Base-by-base conservation (phyloP, 2,329 filamentous ascomycete genomes). In the Fusarium citri region DNA sequence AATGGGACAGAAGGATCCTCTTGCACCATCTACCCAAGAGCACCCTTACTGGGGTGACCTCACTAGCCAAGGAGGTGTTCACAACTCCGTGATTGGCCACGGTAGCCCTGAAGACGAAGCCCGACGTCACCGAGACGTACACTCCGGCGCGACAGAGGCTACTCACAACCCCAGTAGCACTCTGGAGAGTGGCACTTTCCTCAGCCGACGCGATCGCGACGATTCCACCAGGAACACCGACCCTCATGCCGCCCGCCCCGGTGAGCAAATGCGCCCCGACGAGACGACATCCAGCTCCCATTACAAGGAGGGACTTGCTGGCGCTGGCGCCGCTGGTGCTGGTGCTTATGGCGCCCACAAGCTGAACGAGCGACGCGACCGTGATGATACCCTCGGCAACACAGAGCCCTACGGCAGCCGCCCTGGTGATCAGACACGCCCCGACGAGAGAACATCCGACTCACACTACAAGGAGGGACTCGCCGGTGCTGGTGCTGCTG, bases 41-140 rank as follows among this genome's bases (percentile, higher is more conserved):
- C 49, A 68, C 37, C 71, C 71, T 2, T 73, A 73, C 40, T 73
- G 71, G 71, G 71, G 71, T 7, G 63, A 70, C 5, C 47, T 73
- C 4, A 55, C 71, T 5, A 55, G 58, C 14, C 9, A 23, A 15
- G 60, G 23, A 15, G 62, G 62, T 12, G 60, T 64, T 8, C 62
- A 64, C 46, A 64, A 64, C 46, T 64, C 57, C 2, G 53, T 68
- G 3, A 49, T 64, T 4, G 71, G 71, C 0, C 71, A 59, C 3
- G 71, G 64, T 4, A 71, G 70, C 23, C 37, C 59, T 5, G 64
- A 69, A 15, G 61, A 61, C 1, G 64, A 69, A 16, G 31, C 26
- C 6, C 22, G 37, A 45, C 62, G 69, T 41, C 58, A 70, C 4
- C 59, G 43, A 3, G 48, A 46, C 1, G 55, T 64, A 0, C 64